These are phyloP conservation scores for Albifimbria verrucaria DNA, from an alignment of 2,329 filamentous ascomycete species.

Conservation along the genomic window DNA sequence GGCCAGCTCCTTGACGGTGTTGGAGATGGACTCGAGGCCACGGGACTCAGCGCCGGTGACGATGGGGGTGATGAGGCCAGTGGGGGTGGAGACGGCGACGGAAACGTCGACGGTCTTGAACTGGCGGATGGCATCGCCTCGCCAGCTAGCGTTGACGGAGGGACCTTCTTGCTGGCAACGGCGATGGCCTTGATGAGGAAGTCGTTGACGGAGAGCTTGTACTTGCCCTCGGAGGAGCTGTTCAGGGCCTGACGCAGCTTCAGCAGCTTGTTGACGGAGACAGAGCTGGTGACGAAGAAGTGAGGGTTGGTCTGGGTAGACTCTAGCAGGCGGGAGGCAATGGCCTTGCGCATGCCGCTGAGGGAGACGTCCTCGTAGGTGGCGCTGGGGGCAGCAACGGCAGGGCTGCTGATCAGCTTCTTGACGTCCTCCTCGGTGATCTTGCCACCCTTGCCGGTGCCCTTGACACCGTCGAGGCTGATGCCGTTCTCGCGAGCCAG, in stretches of 20 bases:
- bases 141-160: slow-evolving; percentile 95
- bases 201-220: slow-evolving; percentile 99
- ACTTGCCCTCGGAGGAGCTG: slow-evolving; percentile 81
- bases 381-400: slow-evolving; percentile 55
- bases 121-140: slow-evolving; percentile 84
- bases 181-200: slow-evolving; percentile 97
- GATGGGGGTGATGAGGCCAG: slow-evolving; percentile 95
- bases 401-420: slow-evolving; percentile 66
- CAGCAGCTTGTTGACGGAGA: slow-evolving; percentile 92
- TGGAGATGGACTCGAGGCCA: slow-evolving; percentile 84
- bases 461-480: slow-evolving; percentile 75
- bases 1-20: slow-evolving; percentile 90
- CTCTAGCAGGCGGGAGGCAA: slow-evolving; percentile 83
- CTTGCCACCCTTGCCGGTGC: slow-evolving; percentile 78
- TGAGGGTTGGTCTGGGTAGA: slow-evolving; percentile 93
- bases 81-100: slow-evolving; percentile 90
- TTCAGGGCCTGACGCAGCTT: slow-evolving; percentile 96
- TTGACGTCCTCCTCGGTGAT: slow-evolving; percentile 93
- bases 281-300: slow-evolving; percentile 89
- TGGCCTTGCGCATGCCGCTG: slow-evolving; percentile 95
- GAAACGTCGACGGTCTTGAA: slow-evolving; percentile 92
- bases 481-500: slow-evolving; percentile 84
- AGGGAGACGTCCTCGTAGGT: slow-evolving; percentile 81
- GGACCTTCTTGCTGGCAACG: slow-evolving; percentile 87
- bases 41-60: slow-evolving; percentile 84